Evolutionary conservation across 306 rosid species (phyloP).

Genomic region (Hippophae gyantsensis): DNA sequence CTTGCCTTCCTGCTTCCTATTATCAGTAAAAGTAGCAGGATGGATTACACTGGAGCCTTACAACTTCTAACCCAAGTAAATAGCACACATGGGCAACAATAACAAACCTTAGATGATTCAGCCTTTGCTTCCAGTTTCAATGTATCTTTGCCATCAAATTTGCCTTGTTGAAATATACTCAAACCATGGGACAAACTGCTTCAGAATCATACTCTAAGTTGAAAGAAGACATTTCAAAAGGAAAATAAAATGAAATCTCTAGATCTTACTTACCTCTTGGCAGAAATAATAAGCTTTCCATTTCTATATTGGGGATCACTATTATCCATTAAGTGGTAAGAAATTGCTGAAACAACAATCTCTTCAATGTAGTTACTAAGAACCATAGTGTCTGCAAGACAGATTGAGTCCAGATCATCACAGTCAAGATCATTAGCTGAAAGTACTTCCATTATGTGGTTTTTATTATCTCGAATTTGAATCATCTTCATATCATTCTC

Average conservation of each 20-base stretch:
- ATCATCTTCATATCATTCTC: slow-evolving; percentile 93
- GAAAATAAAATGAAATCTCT: not conserved
- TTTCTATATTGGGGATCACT: slow-evolving; percentile 83
- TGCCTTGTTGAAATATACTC: slow-evolving; percentile 64
- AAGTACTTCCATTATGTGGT: slow-evolving; percentile 87
- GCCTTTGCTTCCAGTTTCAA: slow-evolving; percentile 53
- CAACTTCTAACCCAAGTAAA: slow-evolving; percentile 5
- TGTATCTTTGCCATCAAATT: slow-evolving; percentile 34
- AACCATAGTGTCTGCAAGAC: slow-evolving; percentile 72
- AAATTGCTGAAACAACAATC: slow-evolving; percentile 88
- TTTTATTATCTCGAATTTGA: slow-evolving; percentile 80
- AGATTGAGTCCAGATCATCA: slow-evolving; percentile 69
- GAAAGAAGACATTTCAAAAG: not conserved
- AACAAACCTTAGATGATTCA: slow-evolving; percentile 54
- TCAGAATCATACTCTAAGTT: slow-evolving; percentile 3
- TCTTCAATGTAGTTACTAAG: slow-evolving; percentile 82
- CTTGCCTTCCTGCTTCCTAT: slow-evolving; percentile 38
- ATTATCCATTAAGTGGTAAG: slow-evolving; percentile 81
- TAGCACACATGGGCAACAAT: slow-evolving; percentile 13
- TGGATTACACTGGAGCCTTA: slow-evolving; percentile 8
- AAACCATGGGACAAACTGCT: slow-evolving; percentile 85
- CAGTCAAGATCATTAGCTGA: slow-evolving; percentile 89
- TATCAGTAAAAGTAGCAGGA: slow-evolving; percentile 1
- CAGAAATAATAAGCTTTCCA: slow-evolving; percentile 73
- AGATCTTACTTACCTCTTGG: slow-evolving; percentile 44